Conservation (phyloP, 1,284 basidiomycete genomes). For the Cystobasidiaceae sp. region DNA sequence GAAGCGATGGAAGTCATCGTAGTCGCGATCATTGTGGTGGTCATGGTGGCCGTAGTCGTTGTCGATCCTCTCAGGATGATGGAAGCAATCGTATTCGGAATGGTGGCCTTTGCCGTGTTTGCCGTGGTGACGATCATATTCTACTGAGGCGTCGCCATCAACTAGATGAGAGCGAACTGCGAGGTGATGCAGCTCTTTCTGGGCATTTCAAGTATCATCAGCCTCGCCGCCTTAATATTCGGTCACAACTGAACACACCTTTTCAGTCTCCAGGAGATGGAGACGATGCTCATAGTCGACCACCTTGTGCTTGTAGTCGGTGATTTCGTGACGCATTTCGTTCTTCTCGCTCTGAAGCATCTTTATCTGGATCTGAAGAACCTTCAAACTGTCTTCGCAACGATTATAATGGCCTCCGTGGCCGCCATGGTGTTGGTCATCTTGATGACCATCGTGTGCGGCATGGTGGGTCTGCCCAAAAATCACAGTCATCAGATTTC, state of each 20-base stretch:
- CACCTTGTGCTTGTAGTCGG: slow-evolving; percentile 7
- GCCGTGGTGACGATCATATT: background rate
- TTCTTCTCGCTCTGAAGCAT: background rate
- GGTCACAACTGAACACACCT: background rate
- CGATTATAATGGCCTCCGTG: background rate
- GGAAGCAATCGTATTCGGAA: background rate
- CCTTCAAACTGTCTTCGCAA: background rate
- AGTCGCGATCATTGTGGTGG: background rate
- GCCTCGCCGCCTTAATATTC: background rate
- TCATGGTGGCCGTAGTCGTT: background rate
- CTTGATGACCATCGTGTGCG: background rate
- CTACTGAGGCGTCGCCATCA: background rate
- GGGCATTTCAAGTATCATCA: background rate
- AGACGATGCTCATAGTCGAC: slow-evolving; percentile 1
- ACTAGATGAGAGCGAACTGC: background rate
- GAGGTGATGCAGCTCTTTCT: background rate
- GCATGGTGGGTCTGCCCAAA: background rate
- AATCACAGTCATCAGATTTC: background rate
- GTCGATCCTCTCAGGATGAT: background rate
- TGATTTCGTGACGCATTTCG: background rate
- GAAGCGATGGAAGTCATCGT: background rate
- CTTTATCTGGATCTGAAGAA: background rate
- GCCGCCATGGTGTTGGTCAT: background rate
- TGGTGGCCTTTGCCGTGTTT: background rate
- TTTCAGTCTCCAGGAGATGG: background rate